A percentile compares a stretch with the other conserved stretches of the same genome.
Evolutionary conservation across 441 rosid species (phyloP).

Genomic region (Geranium incanum): DNA sequence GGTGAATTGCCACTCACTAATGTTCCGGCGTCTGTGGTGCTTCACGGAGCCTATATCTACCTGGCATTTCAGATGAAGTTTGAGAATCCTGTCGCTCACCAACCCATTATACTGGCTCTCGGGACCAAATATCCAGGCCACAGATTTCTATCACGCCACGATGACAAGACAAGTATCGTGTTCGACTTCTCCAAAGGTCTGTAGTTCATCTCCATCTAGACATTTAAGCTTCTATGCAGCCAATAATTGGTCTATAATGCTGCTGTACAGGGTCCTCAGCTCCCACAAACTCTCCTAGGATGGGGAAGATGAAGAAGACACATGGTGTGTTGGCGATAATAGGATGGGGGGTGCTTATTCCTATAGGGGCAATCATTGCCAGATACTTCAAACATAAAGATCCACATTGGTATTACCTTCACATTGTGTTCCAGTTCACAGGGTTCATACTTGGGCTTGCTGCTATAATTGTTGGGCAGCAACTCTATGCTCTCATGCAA

Average conservation of each 20-base stretch:
- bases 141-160: conserved; percentile 49
- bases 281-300: conserved; percentile 11
- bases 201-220: conserved; percentile 3
- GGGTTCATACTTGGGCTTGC: conserved; percentile 71
- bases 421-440: conserved; percentile 50
- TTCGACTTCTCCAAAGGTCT: conserved; percentile 71
- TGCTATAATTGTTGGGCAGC: conserved; percentile 56
- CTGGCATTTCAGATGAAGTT: conserved; percentile 72
- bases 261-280: conserved; percentile 39
- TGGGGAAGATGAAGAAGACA: conserved; percentile 41
- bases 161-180: conserved; percentile 55
- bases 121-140: conserved; percentile 50
- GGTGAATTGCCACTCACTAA: conserved; percentile 69
- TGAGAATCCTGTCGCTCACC: conserved; percentile 37
- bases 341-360: conserved; percentile 78
- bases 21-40: conserved; percentile 64
- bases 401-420: conserved; percentile 82
- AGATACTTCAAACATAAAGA: conserved; percentile 78
- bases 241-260: no score
- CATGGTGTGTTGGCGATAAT: conserved; percentile 67
- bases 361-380: conserved; percentile 63
- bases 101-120: conserved; percentile 65
- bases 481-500: conserved; percentile 43
- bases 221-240: neutral
- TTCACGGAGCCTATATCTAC: conserved; percentile 68